Base-by-base conservation (phyloP, 768 basidiomycete genomes). In the Dacryopinax primogenitus region DNA sequence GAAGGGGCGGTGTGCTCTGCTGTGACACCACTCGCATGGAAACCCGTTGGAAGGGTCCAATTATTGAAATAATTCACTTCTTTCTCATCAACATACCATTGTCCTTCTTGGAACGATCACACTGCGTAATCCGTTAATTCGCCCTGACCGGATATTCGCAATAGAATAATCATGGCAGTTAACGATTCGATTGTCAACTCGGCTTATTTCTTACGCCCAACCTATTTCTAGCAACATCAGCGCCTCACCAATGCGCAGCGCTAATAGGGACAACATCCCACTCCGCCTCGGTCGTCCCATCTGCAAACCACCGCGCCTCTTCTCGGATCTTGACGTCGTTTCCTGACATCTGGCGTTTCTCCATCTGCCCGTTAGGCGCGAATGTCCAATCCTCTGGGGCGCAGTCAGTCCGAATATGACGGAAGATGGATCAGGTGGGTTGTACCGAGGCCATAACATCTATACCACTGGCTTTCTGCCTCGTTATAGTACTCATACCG, bases 341-440 rank as follows among this genome's bases (percentile, higher is more conserved):
- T 18, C 74, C 78, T 67, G 77, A 76, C 77, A 81, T 81, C 74
- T 81, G 80, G n/a, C 83, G 75, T 67, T 81, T 81, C 63, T 73
- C 70, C 83, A 84, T 85, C 34, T 78, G 73, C 0, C 83, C 83
- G 51, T 78, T 76, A 6, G 73, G 68, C 0, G 71, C 78, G 67
- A 81, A 85, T 1, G 81, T 82, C 82, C 83, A 84, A 70, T 83
- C 82, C 76, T 83, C 69, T 21, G 45, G 28, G 26, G 44, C 18
- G 11, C 2, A 65, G 28, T 18, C 36, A 33, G 64, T 30, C 16
- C 51, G 63, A 66, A 15, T 33, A 21, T 15, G 28, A 3, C 61
- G 39, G n/a, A 23, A 26, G 4, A 1, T 30, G 35, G 73, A 77
- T 13, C n/a, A 15, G 51, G 16, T 36, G 16, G 16, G 2, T 64